These are phyloP conservation scores for Hypoxylon sp. DNA, from an alignment of 2,329 filamentous ascomycete genomes.

Conservation along the genomic window DNA sequence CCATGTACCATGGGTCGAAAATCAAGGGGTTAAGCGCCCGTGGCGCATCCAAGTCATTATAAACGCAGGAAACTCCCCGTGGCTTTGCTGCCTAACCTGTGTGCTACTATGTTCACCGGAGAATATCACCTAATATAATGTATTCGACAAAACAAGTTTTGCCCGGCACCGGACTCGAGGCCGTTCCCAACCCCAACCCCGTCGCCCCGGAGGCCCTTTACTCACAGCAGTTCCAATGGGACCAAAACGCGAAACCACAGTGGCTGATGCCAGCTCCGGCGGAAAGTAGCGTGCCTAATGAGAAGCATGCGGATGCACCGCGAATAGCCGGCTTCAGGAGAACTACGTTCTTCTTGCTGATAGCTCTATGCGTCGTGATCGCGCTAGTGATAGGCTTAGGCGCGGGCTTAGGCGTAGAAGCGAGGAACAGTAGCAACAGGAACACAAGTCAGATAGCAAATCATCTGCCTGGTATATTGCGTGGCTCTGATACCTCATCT, in stretches of 20 bases:
- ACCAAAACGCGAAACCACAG: slow-evolving; percentile 1
- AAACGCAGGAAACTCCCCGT: not conserved
- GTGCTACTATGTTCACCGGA: not conserved
- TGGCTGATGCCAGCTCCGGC: not conserved
- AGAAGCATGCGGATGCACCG: not conserved
- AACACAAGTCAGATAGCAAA: slow-evolving; percentile 15
- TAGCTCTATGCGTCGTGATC: slow-evolving; percentile 18
- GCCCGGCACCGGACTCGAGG: slow-evolving; percentile 9
- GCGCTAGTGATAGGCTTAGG: slow-evolving; percentile 26
- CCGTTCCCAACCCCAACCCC: slow-evolving; percentile 15
- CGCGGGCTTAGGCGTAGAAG: slow-evolving; percentile 23
- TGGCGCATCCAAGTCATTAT: no score
- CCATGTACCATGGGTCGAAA: no score
- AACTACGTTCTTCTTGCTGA: slow-evolving; percentile 27
- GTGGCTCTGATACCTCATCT: slow-evolving; percentile 18
- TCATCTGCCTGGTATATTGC: not conserved
- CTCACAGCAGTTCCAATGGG: slow-evolving; percentile 11
- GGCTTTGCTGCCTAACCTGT: not conserved
- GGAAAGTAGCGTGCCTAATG: not conserved
- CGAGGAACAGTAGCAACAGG: slow-evolving; percentile 16
- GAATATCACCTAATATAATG: no score
- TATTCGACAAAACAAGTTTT: slow-evolving; percentile 24
- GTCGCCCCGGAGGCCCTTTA: slow-evolving; percentile 10
- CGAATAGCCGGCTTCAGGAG: slow-evolving; percentile 23
- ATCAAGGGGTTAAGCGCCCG: no score